phyloP scores from a whole-genome alignment of 108 stramenopile genomes.

The Fragilaria crotonensis region DNA sequence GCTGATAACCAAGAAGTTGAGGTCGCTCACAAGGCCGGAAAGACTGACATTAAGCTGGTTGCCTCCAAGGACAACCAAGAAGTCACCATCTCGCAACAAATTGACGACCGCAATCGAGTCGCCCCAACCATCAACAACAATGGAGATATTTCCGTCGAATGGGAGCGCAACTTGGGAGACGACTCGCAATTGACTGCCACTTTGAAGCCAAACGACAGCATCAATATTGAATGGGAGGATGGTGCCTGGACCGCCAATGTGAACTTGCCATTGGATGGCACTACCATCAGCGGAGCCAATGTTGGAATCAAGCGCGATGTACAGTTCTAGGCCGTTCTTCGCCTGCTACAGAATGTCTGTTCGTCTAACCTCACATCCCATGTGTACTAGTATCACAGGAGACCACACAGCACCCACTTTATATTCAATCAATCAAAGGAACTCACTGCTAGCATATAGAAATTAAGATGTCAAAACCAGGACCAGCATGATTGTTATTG shows the following conservation, averaged over 20 bases:
- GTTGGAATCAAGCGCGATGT: constrained; percentile 79
- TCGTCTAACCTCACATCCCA: not conserved
- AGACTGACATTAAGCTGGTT: constrained; percentile 50
- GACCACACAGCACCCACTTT: too few species aligned
- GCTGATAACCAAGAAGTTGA: constrained; percentile 70
- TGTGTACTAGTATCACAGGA: not conserved
- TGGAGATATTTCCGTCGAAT: constrained; percentile 67
- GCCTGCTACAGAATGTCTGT: too few species aligned
- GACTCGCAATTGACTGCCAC: constrained; percentile 65
- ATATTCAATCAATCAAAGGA: too few species aligned
- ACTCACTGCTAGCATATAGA: too few species aligned
- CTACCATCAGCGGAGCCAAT: constrained; percentile 55
- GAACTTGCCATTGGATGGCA: constrained; percentile 68
- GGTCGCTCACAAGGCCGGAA: constrained; percentile 55
- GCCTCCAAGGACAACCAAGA: constrained; percentile 50
- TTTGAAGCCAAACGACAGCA: constrained; percentile 66
- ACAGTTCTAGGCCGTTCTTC: constrained; percentile 65
- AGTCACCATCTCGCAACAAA: constrained; percentile 49
- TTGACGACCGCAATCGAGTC: constrained; percentile 64
- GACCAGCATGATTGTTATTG: too few species aligned
- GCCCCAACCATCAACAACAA: constrained; percentile 67
- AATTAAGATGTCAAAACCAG: too few species aligned
- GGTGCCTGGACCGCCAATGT: constrained; percentile 78
- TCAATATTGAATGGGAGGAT: constrained; percentile 83
- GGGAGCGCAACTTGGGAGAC: constrained; percentile 70